Percentiles rank a stretch among this genome's conserved stretches.
Evolutionary conservation across 1,284 basidiomycete genomes (phyloP).

Genomic region (Apiotrichum montevideense): DNA sequence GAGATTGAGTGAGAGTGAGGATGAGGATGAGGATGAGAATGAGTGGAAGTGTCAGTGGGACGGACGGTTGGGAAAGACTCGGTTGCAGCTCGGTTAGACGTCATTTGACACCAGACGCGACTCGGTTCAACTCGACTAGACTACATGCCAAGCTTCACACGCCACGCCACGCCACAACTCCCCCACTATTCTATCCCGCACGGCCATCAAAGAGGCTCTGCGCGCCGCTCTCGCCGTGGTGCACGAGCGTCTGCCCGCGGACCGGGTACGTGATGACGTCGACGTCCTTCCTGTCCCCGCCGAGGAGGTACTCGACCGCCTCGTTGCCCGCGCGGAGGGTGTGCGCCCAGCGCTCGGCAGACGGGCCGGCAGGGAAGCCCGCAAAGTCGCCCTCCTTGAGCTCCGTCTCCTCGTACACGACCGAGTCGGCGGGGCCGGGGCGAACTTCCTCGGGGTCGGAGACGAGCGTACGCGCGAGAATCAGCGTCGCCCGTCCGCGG

Average conservation of each 20-base stretch:
- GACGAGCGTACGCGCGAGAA: slow-evolving; percentile 7
- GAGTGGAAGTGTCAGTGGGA: too few relatives aligned
- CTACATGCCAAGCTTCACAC: too few relatives aligned
- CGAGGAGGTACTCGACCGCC: slow-evolving; percentile 11
- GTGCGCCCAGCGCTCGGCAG: slow-evolving; percentile 15
- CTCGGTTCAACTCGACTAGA: too few relatives aligned
- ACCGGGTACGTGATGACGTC: slow-evolving; percentile 16
- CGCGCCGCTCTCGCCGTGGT: slow-evolving; percentile 9
- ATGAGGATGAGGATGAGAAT: too few relatives aligned
- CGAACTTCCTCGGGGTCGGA: slow-evolving; percentile 9
- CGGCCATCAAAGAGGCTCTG: slow-evolving; percentile 10
- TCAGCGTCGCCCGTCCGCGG: slow-evolving; percentile 14
- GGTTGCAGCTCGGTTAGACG: too few relatives aligned
- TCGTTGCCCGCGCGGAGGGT: slow-evolving; percentile 5
- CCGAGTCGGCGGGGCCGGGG: background rate
- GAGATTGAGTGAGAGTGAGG: too few relatives aligned
- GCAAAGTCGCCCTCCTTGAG: slow-evolving; percentile 15
- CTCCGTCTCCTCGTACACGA: slow-evolving; percentile 7
- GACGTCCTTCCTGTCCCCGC: slow-evolving; percentile 11
- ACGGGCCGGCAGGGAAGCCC: slow-evolving; percentile 15
- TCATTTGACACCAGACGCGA: too few relatives aligned
- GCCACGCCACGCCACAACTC: too few relatives aligned
- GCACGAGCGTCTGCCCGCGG: slow-evolving; percentile 13
- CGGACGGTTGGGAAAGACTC: too few relatives aligned
- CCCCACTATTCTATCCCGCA: too few relatives aligned